Percentiles rank a stretch among this genome's conserved stretches.
These are phyloP conservation scores for Xylariaceae sp. DNA, from an alignment of 2,329 filamentous ascomycete genomes.

Conservation along the genomic window DNA sequence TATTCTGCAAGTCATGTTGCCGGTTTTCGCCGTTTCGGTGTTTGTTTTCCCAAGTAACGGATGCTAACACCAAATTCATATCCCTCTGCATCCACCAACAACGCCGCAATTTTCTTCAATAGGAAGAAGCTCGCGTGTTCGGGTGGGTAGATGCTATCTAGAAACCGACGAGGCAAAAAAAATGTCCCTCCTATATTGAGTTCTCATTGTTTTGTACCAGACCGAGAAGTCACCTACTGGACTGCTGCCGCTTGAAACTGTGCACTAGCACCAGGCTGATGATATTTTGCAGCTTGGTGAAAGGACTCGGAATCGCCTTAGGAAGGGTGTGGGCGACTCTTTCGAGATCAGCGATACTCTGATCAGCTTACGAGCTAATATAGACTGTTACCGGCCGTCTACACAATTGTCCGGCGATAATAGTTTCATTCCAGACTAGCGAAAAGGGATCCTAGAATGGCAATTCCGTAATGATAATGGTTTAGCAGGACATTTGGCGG, in stretches of 20 bases:
- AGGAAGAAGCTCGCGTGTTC: conserved; percentile 1
- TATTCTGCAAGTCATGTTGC: not conserved
- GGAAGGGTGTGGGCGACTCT: too few relatives aligned
- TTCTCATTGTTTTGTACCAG: too few relatives aligned
- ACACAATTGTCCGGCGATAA: not conserved
- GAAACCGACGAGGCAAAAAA: not conserved
- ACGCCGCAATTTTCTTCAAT: too few relatives aligned
- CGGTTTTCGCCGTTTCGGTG: conserved; percentile 29
- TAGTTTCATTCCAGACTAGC: not conserved
- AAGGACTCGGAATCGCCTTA: not conserved
- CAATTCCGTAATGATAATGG: conserved; percentile 12
- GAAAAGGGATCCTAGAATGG: conserved; percentile 1
- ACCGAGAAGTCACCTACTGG: not conserved
- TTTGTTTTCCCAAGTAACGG: too few relatives aligned
- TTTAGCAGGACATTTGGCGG: not conserved
- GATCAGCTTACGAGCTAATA: conserved; percentile 19
- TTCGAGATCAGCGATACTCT: too few relatives aligned
- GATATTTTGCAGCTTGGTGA: not conserved
- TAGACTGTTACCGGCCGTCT: conserved; percentile 1
- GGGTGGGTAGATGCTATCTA: not conserved
- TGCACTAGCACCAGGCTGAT: too few relatives aligned
- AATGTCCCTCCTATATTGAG: too few relatives aligned
- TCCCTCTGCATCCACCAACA: too few relatives aligned
- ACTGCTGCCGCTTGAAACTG: too few relatives aligned
- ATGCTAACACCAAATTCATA: too few relatives aligned